These are phyloP conservation scores for Hemerocallis citrina DNA, from an alignment of 106 monocot genomes.

Conservation along the genomic window DNA sequence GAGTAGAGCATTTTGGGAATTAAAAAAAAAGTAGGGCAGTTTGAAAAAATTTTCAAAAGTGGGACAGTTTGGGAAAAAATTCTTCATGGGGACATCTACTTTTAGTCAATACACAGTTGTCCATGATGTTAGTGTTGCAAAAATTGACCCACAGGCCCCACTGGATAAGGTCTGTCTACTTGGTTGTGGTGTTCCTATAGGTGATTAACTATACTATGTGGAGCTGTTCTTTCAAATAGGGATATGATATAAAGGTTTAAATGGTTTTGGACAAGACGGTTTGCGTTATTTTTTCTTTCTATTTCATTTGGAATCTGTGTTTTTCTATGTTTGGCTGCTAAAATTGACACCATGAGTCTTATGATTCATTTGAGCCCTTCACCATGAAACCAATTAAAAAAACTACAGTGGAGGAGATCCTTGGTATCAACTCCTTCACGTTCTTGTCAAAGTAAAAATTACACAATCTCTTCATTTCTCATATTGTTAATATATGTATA, in stretches of 20 bases:
- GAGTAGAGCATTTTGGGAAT: no score
- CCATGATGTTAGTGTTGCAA: slow-evolving; percentile 99
- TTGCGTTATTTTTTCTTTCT: not conserved
- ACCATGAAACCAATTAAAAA: not conserved
- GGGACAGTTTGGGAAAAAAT: no score
- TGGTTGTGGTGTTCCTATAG: slow-evolving; percentile 96
- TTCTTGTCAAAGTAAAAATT: no score
- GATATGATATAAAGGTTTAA: not conserved
- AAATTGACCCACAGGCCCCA: slow-evolving; percentile 86
- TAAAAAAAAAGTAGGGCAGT: no score
- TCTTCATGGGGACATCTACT: slow-evolving; percentile 98
- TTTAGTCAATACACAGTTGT: slow-evolving; percentile 98
- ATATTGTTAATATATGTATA: no score
- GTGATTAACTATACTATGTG: slow-evolving; percentile 17
- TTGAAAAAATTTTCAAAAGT: no score
- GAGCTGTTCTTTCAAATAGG: not conserved
- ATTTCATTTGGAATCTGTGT: not conserved
- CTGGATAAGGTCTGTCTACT: slow-evolving; percentile 95
- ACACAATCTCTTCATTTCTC: no score
- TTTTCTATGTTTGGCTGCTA: not conserved
- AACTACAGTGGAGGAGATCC: no score
- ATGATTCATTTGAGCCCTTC: not conserved
- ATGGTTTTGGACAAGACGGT: not conserved
- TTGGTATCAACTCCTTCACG: no score
- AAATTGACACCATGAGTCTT: not conserved